These are phyloP conservation scores for Thamnidium elegans DNA, from an alignment of 192 early-diverging fungal species.

Conservation along the genomic window DNA sequence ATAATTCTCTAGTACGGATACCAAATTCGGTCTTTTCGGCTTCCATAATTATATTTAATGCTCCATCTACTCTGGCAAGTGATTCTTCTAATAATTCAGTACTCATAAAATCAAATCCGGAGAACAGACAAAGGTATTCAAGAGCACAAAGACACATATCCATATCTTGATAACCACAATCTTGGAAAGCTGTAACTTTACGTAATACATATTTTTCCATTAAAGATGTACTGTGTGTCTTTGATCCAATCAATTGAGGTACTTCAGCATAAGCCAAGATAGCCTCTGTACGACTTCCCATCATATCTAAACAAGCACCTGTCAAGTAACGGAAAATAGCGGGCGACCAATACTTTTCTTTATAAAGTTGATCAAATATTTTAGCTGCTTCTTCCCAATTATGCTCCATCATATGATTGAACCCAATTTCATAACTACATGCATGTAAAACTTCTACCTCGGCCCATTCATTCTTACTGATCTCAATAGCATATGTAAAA, in stretches of 20 bases:
- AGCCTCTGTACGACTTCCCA: slow-evolving; percentile 67
- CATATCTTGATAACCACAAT: slow-evolving; percentile 43
- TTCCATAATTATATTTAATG: slow-evolving; percentile 31
- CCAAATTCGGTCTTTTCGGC: slow-evolving; percentile 29
- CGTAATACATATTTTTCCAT: slow-evolving; percentile 48
- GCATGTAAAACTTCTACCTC: slow-evolving; percentile 40
- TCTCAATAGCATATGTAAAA: slow-evolving; percentile 39
- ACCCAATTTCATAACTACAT: slow-evolving; percentile 46
- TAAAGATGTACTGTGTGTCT: slow-evolving; percentile 38
- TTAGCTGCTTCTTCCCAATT: slow-evolving; percentile 42
- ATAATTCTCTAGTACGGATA: slow-evolving; percentile 24
- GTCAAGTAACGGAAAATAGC: slow-evolving; percentile 45
- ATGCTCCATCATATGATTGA: slow-evolving; percentile 42
- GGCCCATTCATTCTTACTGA: slow-evolving; percentile 40
- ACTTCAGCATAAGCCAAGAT: slow-evolving; percentile 59
- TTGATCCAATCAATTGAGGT: slow-evolving; percentile 34
- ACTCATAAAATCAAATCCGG: slow-evolving; percentile 43
- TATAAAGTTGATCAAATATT: slow-evolving; percentile 38
- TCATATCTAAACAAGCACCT: slow-evolving; percentile 43
- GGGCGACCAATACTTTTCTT: slow-evolving; percentile 48
- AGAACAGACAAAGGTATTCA: slow-evolving; percentile 47
- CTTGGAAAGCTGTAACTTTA: slow-evolving; percentile 42
- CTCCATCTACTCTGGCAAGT: slow-evolving; percentile 22
- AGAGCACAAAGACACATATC: slow-evolving; percentile 40
- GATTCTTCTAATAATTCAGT: slow-evolving; percentile 22